Evolutionary conservation across 345 rosid genomes (phyloP), one percentile per base, ranked within the genome.

Genomic region (Rhodamnia argentea): DNA sequence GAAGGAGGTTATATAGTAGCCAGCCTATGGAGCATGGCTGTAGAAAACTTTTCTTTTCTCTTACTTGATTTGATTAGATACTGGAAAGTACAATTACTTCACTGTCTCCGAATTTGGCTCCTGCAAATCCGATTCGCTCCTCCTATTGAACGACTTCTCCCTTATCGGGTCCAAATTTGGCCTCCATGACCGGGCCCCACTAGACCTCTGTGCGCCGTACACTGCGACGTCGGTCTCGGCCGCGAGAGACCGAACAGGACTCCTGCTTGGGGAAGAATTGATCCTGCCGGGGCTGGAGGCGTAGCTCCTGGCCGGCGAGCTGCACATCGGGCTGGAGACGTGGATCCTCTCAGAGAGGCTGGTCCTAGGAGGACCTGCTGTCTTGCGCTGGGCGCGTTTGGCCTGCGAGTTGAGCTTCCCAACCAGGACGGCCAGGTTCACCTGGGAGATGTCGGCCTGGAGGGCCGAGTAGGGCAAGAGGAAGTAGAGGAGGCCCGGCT

Each of bases 401-500:
- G 91, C 93, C 81, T 76, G 89, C 47, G 86, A 78, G 7, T 85
- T 88, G 50, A 93, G 92, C 84, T 87, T 89, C 86, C 87, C 88
- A 3, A 85, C 92, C 0, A 90, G 4, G 42, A 87, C 10, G 14
- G 88, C 89, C 89, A 88, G 84, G 74, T 90, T 90, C 52, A 87
- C 70, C 2, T 92, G 89, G 82, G 94, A 91, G 82, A 84, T 26
- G 23, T 91, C 90, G 12, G 86, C n/a, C 13, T 90, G 84, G 32
- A 91, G 75, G 4, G 89, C 82, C 1, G 94, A 87, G 82, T 26
- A 76, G 2, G 93, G 94, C 13, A 93, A 86, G 53, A 89, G 82
- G 84, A 93, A 91, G 51, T 91, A 91, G 53, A 92, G 56, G 11
- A 83, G 87, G 44, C 92, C 93, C 10, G 87, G 90, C 52, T 91